phyloP scores from a whole-genome alignment of 2,329 filamentous ascomycete genomes.

The Clonostachys rhizophaga region DNA sequence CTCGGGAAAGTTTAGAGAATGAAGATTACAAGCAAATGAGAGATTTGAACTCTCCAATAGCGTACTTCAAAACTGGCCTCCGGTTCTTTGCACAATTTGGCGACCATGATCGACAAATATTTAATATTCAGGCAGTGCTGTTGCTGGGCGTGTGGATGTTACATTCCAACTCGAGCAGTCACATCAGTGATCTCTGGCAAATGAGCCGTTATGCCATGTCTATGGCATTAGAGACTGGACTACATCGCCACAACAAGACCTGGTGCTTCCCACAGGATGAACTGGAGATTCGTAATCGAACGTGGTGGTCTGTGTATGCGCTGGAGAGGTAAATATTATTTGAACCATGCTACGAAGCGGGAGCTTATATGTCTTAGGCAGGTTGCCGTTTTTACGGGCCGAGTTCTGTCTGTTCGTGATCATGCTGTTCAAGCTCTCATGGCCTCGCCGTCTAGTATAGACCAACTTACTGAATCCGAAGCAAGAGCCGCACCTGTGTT shows the following conservation, averaged over 20 bases:
- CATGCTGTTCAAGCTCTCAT: conserved; percentile 12
- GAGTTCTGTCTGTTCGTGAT: conserved; percentile 12
- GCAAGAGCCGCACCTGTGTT: conserved; percentile 4
- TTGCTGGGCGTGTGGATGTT: conserved; percentile 15
- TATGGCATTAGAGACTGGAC: conserved; percentile 12
- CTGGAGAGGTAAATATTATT: conserved; percentile 6
- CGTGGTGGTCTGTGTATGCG: conserved; percentile 14
- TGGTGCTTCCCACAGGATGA: conserved; percentile 12
- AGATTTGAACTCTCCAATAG: conserved; percentile 11
- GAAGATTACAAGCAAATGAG: conserved; percentile 8
- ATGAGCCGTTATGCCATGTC: conserved; percentile 16
- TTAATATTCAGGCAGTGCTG: conserved; percentile 11
- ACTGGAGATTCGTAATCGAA: conserved; percentile 10
- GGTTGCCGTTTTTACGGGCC: conserved; percentile 12
- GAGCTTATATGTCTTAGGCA: conserved; percentile 1
- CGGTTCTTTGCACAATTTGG: conserved; percentile 10
- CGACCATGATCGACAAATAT: conserved; percentile 10
- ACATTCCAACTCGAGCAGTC: conserved; percentile 8
- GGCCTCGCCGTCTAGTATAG: conserved; percentile 5
- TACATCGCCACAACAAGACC: conserved; percentile 11
- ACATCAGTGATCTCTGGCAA: conserved; percentile 16
- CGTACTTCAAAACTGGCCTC: conserved; percentile 13
- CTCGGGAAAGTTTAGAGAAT: conserved; percentile 4
- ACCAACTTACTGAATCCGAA: conserved; percentile 6
- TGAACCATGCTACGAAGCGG: too few species aligned